Percentiles rank a stretch among this genome's conserved stretches.
Evolutionary conservation across 768 basidiomycete species (phyloP).

Genomic region (Leccinum arenicola): DNA sequence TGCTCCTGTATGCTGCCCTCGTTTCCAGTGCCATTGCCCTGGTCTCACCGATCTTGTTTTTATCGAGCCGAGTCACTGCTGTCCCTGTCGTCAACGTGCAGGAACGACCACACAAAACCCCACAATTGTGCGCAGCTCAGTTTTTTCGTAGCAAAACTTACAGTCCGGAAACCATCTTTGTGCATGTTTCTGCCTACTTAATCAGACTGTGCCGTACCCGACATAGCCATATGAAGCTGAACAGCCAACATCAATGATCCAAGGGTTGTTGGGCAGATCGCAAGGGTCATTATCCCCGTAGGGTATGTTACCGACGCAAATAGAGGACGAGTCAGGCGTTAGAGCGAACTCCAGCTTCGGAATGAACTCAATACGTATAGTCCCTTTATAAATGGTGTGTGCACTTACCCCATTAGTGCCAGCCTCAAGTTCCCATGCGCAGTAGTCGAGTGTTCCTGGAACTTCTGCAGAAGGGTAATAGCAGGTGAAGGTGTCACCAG

Average conservation of each 20-base stretch:
- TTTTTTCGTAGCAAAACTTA: too few relatives aligned
- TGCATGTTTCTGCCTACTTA: not conserved
- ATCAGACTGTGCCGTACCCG: not conserved
- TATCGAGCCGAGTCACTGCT: too few relatives aligned
- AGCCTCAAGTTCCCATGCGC: not conserved
- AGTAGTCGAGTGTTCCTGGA: constrained; percentile 8
- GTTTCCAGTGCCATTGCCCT: too few relatives aligned
- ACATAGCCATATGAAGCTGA: not conserved
- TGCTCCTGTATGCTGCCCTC: too few relatives aligned
- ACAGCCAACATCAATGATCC: not conserved
- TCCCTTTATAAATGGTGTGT: not conserved
- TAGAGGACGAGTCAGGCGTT: constrained; percentile 2
- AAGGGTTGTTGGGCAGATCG: constrained; percentile 4
- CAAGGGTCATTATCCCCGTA: constrained; percentile 5
- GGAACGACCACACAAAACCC: too few relatives aligned
- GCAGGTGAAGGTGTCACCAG: constrained; percentile 6
- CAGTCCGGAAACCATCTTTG: too few relatives aligned
- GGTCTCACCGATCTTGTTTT: too few relatives aligned
- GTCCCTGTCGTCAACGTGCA: too few relatives aligned
- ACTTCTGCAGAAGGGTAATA: constrained; percentile 7
- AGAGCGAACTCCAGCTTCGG: not conserved
- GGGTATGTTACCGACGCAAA: not conserved
- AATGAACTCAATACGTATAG: not conserved
- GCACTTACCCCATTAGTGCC: not conserved
- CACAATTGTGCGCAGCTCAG: too few relatives aligned